A percentile compares a stretch with the other conserved stretches of the same genome.
These are phyloP conservation scores for Daldinia vernicosa DNA, from an alignment of 495 filamentous ascomycete species.

Conservation along the genomic window DNA sequence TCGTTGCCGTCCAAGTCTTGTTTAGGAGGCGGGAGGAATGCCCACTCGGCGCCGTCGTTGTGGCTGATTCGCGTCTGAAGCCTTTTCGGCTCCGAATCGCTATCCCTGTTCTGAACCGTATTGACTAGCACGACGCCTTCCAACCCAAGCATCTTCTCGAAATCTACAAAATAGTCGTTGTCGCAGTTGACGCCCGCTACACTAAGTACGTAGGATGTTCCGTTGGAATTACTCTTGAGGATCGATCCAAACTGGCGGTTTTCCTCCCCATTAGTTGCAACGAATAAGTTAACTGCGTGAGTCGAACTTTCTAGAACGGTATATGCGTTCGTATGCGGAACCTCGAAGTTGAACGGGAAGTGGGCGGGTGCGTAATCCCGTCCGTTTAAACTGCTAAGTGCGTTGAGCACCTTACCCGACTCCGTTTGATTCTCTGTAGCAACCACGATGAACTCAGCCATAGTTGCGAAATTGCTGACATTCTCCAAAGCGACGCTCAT, in stretches of 20 bases:
- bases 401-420: conserved; percentile 65
- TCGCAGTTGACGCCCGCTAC: conserved; percentile 80
- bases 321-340: conserved; percentile 78
- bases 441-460: conserved; percentile 94
- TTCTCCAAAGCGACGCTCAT: conserved; percentile 65
- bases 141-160: conserved; percentile 91
- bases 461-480: conserved; percentile 86
- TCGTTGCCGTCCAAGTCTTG: conserved; percentile 73
- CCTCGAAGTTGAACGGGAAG: conserved; percentile 84
- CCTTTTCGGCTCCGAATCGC: conserved; percentile 75
- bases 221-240: conserved; percentile 97
- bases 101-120: conserved; percentile 75
- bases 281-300: conserved; percentile 91
- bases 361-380: conserved; percentile 79
- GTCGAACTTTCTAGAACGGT: conserved; percentile 93
- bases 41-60: conserved; percentile 93
- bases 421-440: conserved; percentile 73
- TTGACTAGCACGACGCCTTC: conserved; percentile 92
- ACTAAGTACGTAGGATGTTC: conserved; percentile 90
- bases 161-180: conserved; percentile 81
- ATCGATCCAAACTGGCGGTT: conserved; percentile 81
- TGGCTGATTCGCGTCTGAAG: conserved; percentile 91
- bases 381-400: conserved; percentile 85
- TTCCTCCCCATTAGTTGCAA: conserved; percentile 70
- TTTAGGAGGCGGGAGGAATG: conserved; percentile 70